Evolutionary conservation across 768 basidiomycete species (phyloP), one percentile per base, ranked within the genome.

Genomic region (Pulveroboletus frians): DNA sequence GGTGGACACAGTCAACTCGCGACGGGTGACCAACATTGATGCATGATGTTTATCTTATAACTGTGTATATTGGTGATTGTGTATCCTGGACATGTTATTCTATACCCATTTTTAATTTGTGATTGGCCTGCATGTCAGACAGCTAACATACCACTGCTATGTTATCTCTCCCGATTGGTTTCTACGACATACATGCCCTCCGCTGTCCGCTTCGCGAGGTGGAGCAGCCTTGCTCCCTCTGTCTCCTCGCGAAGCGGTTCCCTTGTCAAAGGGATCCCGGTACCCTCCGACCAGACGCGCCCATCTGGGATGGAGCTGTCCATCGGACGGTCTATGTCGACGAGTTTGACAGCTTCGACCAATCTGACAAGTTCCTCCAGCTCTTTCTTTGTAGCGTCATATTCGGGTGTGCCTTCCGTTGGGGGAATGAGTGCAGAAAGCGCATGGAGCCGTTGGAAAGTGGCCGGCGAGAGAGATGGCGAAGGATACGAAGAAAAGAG

Each of bases 321-420:
- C 40, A 47, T 37, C 73, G 59, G 72, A 40, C 31, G 43, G n/a
- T 62, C 60, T 13, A 67, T 43, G 20, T 77, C 67, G 38, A 85
- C 81, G 21, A 85, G 64, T 64, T 79, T 86, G 45, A 91, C 88
- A 3, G 89, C 89, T 60, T 92, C 88, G 13, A 92, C 89, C 9
- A 92, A 73, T 53, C 75, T 78, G 48, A 91, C 71, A 43, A 92
- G 76, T 46, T 84, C 83, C 55, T 85, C 83, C 53, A 92, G 66
- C 53, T 87, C 81, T 36, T 56, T 52, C 51, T 79, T 84, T 37
- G 85, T 68, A 17, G 65, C 62, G 3, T 62, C 57, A 54, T 83
- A 76, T 50, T 81, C 77, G 5, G 63, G 59, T 1, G 86, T 79
- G 32, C 76, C 79, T 50, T 79, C 72, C 40, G 71, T 62, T 2